Conservation (phyloP, 192 early-diverging fungal genomes). For the Mortierella hygrophila region DNA sequence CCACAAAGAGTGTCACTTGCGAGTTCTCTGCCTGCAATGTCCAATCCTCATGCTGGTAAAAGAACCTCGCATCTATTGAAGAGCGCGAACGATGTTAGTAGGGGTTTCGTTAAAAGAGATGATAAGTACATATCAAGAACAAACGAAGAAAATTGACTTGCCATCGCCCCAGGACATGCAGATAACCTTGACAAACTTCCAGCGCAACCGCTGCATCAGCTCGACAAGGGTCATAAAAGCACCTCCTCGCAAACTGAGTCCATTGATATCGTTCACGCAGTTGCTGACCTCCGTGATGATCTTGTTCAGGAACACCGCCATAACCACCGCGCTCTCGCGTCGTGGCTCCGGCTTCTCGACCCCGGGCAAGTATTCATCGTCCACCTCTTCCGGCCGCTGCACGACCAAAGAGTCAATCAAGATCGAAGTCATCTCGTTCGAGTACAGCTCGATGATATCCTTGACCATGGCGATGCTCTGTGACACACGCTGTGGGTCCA, state of each 20-base stretch:
- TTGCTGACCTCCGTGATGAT: conserved; percentile 82
- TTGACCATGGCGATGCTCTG: conserved; percentile 75
- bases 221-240: conserved; percentile 76
- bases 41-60: conserved; percentile 83
- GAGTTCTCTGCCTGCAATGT: conserved; percentile 68
- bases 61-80: conserved; percentile 75
- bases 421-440: conserved; percentile 65
- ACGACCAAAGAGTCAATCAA: conserved; percentile 61
- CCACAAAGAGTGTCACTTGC: conserved; percentile 73
- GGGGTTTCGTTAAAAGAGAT: background rate
- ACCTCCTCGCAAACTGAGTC: conserved; percentile 79
- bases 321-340: conserved; percentile 71
- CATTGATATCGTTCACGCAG: conserved; percentile 83
- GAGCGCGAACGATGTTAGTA: background rate
- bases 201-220: conserved; percentile 79
- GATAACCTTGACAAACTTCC: conserved; percentile 78
- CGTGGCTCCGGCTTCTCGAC: conserved; percentile 30
- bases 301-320: conserved; percentile 81
- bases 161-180: conserved; percentile 85
- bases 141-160: conserved; percentile 40
- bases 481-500: conserved; percentile 73
- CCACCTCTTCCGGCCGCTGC: conserved; percentile 19
- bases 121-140: background rate
- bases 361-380: background rate
- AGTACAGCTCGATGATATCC: conserved; percentile 73